Conservation (phyloP, 2,329 filamentous ascomycete genomes). For the Pestalotiopsis fici region DNA sequence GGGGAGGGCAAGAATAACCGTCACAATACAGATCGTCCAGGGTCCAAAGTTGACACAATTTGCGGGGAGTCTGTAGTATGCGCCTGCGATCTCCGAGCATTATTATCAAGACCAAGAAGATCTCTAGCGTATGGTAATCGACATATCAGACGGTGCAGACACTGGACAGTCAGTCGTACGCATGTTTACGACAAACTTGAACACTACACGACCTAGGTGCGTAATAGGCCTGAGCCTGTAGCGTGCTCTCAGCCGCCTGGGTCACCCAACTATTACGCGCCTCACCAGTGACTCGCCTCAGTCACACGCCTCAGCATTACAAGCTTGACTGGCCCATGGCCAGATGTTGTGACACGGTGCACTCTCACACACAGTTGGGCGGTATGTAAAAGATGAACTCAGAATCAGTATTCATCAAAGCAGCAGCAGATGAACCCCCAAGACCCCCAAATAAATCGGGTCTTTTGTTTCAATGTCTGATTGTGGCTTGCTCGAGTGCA, state of each 20-base stretch:
- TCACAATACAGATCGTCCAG: background rate
- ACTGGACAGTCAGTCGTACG: background rate
- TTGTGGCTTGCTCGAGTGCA: background rate
- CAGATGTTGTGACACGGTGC: background rate
- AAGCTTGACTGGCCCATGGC: background rate
- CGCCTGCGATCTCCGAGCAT: background rate
- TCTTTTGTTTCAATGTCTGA: background rate
- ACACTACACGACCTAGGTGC: too few species aligned
- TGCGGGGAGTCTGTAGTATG: background rate
- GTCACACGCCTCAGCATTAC: background rate
- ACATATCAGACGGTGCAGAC: background rate
- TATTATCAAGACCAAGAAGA: background rate
- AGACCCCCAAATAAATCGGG: conserved; percentile 1
- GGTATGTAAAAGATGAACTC: background rate
- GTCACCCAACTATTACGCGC: background rate
- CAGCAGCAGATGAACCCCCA: background rate
- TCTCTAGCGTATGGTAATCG: background rate
- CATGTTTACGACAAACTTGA: too few species aligned
- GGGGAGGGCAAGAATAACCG: background rate
- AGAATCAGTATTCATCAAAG: background rate
- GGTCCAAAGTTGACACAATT: background rate
- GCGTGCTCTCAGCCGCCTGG: background rate
- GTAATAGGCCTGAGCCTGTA: too few species aligned
- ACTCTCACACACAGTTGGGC: background rate
- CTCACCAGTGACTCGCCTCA: background rate